phyloP scores from a whole-genome alignment of 805 yeast species.

The Blastobotrys americana region DNA sequence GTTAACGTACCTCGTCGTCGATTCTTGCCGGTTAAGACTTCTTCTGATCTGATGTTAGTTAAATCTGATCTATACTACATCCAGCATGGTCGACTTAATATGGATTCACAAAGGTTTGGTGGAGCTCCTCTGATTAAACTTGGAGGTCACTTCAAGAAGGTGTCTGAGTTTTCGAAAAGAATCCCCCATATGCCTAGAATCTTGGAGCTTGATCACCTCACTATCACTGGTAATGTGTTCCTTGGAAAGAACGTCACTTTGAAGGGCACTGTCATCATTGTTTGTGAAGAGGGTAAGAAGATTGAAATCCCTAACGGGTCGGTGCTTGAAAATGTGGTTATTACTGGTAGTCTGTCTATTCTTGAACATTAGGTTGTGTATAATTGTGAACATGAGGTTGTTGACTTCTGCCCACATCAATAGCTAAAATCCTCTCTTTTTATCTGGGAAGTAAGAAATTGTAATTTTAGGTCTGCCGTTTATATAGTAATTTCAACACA shows the following conservation, averaged over 20 bases:
- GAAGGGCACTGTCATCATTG: slow-evolving; percentile 96
- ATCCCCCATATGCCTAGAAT: slow-evolving; percentile 94
- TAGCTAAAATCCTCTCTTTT: not conserved
- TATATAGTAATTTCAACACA: too few species aligned
- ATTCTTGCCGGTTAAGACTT: slow-evolving; percentile 96
- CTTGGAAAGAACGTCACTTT: slow-evolving; percentile 85
- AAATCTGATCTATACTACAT: slow-evolving; percentile 89
- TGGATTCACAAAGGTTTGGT: slow-evolving; percentile 81
- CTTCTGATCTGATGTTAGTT: slow-evolving; percentile 88
- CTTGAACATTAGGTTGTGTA: slow-evolving; percentile 59
- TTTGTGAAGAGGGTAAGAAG: slow-evolving; percentile 92
- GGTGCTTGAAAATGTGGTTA: slow-evolving; percentile 89
- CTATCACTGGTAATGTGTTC: slow-evolving; percentile 92
- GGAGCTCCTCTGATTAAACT: slow-evolving; percentile 92
- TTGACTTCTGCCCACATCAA: not conserved
- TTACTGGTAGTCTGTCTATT: slow-evolving; percentile 92
- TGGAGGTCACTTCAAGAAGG: slow-evolving; percentile 96
- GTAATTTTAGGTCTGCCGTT: too few species aligned
- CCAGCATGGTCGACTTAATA: slow-evolving; percentile 82
- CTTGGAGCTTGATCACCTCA: slow-evolving; percentile 92
- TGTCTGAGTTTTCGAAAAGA: slow-evolving; percentile 80
- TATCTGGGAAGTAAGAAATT: too few species aligned
- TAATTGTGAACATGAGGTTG: not conserved
- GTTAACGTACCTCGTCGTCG: slow-evolving; percentile 97
- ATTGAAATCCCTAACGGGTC: slow-evolving; percentile 98